These are phyloP conservation scores for Pichia membranifaciens DNA, from an alignment of 805 yeast genomes.

Conservation along the genomic window DNA sequence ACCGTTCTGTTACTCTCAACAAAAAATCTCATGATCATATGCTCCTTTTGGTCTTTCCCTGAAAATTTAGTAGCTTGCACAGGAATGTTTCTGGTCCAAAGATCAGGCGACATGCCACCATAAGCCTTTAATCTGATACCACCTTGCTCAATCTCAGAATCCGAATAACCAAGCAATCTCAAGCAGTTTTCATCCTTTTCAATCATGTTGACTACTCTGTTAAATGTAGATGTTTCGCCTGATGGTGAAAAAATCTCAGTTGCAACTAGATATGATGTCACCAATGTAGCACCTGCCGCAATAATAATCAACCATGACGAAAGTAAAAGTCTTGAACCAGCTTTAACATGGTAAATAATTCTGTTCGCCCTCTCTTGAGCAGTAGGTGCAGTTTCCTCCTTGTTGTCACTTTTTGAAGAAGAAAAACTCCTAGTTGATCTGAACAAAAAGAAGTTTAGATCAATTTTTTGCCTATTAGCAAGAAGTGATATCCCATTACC, in stretches of 20 bases:
- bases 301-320: conserved; percentile 61
- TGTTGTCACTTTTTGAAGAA: neutral
- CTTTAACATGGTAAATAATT: conserved; percentile 42
- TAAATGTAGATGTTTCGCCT: conserved; percentile 87
- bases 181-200: conserved; percentile 63
- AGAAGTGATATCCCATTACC: too few species aligned
- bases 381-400: conserved; percentile 12
- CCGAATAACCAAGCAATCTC: conserved; percentile 39
- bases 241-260: conserved; percentile 81
- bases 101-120: conserved; percentile 65
- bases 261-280: conserved; percentile 68
- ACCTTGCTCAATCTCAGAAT: conserved; percentile 37
- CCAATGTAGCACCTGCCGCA: conserved; percentile 60
- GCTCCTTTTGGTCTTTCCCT: conserved; percentile 75
- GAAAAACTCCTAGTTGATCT: neutral
- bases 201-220: conserved; percentile 72
- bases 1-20: conserved; percentile 63
- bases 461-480: too few species aligned
- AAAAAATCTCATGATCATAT: conserved; percentile 76
- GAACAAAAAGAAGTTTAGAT: too few species aligned
- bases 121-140: conserved; percentile 66
- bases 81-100: conserved; percentile 88
- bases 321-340: conserved; percentile 55
- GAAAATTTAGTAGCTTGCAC: conserved; percentile 57
- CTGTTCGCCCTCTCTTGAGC: conserved; percentile 22